These are phyloP conservation scores for Elaeis guineensis DNA, from an alignment of 176 grass and related monocot genomes.

Conservation along the genomic window DNA sequence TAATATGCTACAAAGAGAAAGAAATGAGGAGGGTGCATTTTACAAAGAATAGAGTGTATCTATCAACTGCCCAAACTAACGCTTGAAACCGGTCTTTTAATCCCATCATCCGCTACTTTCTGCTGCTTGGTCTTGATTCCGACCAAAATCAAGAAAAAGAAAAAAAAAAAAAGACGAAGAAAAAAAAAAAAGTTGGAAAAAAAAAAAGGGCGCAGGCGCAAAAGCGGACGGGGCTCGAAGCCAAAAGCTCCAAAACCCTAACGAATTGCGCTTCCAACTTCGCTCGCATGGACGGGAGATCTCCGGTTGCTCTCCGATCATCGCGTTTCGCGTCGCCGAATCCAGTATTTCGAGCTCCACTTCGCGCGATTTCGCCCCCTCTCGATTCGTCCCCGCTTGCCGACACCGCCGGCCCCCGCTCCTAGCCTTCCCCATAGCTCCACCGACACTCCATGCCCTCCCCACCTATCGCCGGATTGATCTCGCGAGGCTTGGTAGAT, in stretches of 20 bases:
- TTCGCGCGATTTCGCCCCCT: neutral
- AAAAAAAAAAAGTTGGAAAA: conserved; percentile 8
- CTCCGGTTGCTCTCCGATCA: conserved; percentile 6
- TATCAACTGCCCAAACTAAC: too few species aligned
- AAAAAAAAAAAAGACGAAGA: conserved; percentile 5
- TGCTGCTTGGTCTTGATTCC: neutral
- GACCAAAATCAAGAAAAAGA: conserved; percentile 10
- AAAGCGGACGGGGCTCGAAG: conserved; percentile 36
- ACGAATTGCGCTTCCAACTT: too few species aligned
- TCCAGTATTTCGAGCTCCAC: neutral
- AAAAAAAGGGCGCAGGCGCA: conserved; percentile 26
- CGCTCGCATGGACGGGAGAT: conserved; percentile 20
- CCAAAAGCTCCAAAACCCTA: conserved; percentile 26
- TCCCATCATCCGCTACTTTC: too few species aligned
- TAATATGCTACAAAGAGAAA: too few species aligned
- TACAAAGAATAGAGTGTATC: too few species aligned
- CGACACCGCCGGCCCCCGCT: conserved; percentile 15
- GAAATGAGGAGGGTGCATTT: too few species aligned
- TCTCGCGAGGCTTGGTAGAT: conserved; percentile 6
- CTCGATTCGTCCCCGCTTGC: neutral
- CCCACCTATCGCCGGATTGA: neutral
- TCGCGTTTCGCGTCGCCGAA: neutral
- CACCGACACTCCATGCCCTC: conserved; percentile 20
- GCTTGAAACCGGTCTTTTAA: too few species aligned
- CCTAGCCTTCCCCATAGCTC: conserved; percentile 14